Conservation (phyloP, 2,329 filamentous ascomycete species). For the Claviceps quebecensis region DNA sequence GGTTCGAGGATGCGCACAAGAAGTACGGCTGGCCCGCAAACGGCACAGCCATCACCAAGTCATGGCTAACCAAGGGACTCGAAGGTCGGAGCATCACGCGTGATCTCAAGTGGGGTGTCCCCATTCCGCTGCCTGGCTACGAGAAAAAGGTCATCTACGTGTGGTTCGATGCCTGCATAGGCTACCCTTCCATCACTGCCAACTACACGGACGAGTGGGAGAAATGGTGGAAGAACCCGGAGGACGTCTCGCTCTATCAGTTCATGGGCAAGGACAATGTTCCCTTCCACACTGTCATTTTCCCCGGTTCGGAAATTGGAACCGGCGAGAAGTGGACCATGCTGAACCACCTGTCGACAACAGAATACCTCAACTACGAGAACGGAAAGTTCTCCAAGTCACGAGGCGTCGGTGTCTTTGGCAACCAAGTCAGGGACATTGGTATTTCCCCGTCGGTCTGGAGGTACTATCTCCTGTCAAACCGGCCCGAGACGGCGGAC, state of each 20-base stretch:
- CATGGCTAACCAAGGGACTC: slow-evolving; percentile 72
- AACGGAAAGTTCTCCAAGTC: slow-evolving; percentile 89
- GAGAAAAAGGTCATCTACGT: slow-evolving; percentile 71
- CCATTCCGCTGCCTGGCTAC: slow-evolving; percentile 37
- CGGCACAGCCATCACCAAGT: slow-evolving; percentile 60
- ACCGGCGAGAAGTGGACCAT: slow-evolving; percentile 79
- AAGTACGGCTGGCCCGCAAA: slow-evolving; percentile 68
- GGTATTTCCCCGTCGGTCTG: slow-evolving; percentile 79
- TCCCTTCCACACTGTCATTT: slow-evolving; percentile 70
- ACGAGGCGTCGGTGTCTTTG: slow-evolving; percentile 78
- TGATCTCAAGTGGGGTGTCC: slow-evolving; percentile 79
- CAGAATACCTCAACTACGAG: slow-evolving; percentile 78
- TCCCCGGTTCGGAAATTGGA: slow-evolving; percentile 75
- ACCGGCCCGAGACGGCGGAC: slow-evolving; percentile 73
- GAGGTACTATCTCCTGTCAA: slow-evolving; percentile 79
- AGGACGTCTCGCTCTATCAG: slow-evolving; percentile 79
- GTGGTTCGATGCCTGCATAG: slow-evolving; percentile 86
- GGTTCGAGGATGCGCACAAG: slow-evolving; percentile 59
- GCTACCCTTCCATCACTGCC: slow-evolving; percentile 89
- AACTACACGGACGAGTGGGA: slow-evolving; percentile 83
- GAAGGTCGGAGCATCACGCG: slow-evolving; percentile 80
- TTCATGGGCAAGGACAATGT: slow-evolving; percentile 74
- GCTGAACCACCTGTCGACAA: slow-evolving; percentile 76
- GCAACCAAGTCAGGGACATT: slow-evolving; percentile 76
- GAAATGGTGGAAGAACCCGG: slow-evolving; percentile 85